Conservation (phyloP, 2,329 filamentous ascomycete species). For the Madurella mycetomatis region DNA sequence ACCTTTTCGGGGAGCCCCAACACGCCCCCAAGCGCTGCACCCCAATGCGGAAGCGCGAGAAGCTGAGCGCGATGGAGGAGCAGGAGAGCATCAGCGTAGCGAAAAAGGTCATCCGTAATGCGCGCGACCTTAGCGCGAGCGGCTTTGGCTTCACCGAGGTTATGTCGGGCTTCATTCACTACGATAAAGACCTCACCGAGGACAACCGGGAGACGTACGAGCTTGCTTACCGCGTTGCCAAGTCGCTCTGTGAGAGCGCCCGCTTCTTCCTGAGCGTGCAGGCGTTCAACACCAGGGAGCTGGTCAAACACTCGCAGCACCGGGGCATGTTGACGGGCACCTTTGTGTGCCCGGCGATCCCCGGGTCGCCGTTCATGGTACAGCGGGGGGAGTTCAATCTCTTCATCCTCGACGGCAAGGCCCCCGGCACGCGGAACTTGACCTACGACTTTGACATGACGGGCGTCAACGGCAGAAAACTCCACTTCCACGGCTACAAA, state of each 20-base stretch:
- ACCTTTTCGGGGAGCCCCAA: constrained; percentile 52
- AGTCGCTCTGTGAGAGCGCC: constrained; percentile 51
- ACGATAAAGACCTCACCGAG: constrained; percentile 36
- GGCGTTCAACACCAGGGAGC: constrained; percentile 47
- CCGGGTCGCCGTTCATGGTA: constrained; percentile 57
- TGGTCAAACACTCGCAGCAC: constrained; percentile 46
- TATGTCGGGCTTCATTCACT: constrained; percentile 59
- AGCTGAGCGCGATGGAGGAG: constrained; percentile 32
- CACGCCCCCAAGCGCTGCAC: constrained; percentile 24
- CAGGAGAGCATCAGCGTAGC: constrained; percentile 34
- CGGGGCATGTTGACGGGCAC: constrained; percentile 54
- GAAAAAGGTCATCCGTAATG: constrained; percentile 37
- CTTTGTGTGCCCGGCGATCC: constrained; percentile 51
- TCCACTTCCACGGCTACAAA: constrained; percentile 61
- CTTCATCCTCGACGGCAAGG: constrained; percentile 49
- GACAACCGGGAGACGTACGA: constrained; percentile 50
- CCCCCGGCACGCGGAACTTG: constrained; percentile 55
- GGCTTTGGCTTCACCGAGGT: constrained; percentile 61
- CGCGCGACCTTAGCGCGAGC: constrained; percentile 40
- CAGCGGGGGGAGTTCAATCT: constrained; percentile 54
- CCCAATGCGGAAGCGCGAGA: constrained; percentile 15
- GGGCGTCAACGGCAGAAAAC: constrained; percentile 46
- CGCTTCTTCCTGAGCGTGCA: constrained; percentile 57
- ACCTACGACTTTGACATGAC: constrained; percentile 60
- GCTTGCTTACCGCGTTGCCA: constrained; percentile 48